Conservation (phyloP, 1,284 basidiomycete species). For the Irpex sp. region DNA sequence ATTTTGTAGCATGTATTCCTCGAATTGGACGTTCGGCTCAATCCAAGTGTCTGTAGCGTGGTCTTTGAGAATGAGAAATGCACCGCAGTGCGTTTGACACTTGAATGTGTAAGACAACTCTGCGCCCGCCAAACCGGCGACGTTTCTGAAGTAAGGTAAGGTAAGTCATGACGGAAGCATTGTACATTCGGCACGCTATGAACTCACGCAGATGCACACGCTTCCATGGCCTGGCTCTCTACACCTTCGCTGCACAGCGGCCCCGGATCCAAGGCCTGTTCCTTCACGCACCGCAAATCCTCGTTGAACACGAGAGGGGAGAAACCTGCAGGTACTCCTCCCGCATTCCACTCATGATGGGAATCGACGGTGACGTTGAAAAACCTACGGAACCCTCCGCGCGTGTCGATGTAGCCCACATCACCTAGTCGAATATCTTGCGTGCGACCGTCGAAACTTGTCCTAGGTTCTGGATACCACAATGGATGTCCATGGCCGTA, state of each 20-base stretch:
- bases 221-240: not conserved
- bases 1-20: not conserved
- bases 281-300: not conserved
- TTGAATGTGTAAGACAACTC: not conserved
- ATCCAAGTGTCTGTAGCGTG: not conserved
- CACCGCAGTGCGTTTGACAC: not conserved
- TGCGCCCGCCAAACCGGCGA: not conserved
- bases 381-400: not conserved
- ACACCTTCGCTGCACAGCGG: not conserved
- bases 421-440: not conserved
- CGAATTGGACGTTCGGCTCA: not conserved
- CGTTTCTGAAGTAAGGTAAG: not conserved
- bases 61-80: not conserved
- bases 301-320: not conserved
- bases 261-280: not conserved
- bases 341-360: conserved; percentile 16
- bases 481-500: not conserved
- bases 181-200: not conserved
- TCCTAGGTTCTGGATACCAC: not conserved
- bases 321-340: conserved; percentile 15
- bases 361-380: conserved; percentile 6
- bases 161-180: not conserved
- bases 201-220: not conserved
- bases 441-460: not conserved
- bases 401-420: not conserved